Percentiles rank a stretch among this genome's conserved stretches.
Conservation (phyloP, 306 rosid genomes). For the Malus sieversii region DNA sequence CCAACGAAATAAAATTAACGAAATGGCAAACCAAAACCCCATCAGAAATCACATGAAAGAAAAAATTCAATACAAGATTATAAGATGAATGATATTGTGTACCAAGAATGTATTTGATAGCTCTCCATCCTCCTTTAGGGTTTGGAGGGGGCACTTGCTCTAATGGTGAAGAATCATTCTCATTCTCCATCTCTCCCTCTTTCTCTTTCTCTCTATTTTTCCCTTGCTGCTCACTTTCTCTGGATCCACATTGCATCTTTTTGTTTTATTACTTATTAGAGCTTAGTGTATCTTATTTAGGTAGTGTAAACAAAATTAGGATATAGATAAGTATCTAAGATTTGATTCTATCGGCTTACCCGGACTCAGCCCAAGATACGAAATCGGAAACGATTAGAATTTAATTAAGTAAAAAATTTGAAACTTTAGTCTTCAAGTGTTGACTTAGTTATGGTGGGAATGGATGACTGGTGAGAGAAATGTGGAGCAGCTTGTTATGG, state of each 20-base stretch:
- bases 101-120: conserved; percentile 49
- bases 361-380: background rate
- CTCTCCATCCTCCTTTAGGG: conserved; percentile 46
- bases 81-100: background rate
- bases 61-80: background rate
- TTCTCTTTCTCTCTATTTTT: background rate
- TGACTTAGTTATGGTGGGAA: background rate
- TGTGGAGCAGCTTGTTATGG: background rate
- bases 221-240: background rate
- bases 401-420: background rate
- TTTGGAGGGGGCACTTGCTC: conserved; percentile 18
- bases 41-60: background rate
- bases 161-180: conserved; percentile 1
- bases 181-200: conserved; percentile 11
- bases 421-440: background rate
- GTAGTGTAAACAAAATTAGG: background rate
- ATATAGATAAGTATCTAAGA: background rate
- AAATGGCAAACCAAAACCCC: background rate
- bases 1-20: background rate
- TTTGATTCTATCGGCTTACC: background rate
- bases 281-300: background rate
- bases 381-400: background rate
- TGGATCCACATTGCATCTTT: background rate
- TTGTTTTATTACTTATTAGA: background rate
- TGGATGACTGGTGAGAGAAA: background rate